Evolutionary conservation across 495 filamentous ascomycete species (phyloP), one percentile per base, ranked within the genome.

Genomic region (Aspergillus indologenus): DNA sequence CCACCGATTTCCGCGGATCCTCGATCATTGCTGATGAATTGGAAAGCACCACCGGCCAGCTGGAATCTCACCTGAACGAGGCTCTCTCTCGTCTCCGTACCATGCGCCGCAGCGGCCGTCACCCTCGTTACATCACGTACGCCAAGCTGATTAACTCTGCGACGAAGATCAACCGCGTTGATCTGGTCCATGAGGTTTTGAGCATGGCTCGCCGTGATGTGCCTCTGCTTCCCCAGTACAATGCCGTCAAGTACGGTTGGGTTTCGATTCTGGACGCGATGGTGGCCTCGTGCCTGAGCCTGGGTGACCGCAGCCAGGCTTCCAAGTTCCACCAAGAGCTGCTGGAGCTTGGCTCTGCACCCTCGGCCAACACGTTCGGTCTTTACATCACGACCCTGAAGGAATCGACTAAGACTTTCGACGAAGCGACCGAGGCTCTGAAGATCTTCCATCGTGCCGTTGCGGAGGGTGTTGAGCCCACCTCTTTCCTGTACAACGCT

Each of bases 381-480:
- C 83, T 98, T 5, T 98, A 98, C 79, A 98, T 98, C 75, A 97
- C 96, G 22, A 98, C 93, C 2, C 78, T 98, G 57, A 96, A 96
- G 75, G 92, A 96, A 65, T 94, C 92, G 0, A 90, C 91, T 65
- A 96, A 96, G 82, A 97, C 91, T 1, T 96, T 96, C 56, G 94
- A 98, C 67, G 94, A 98, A 71, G 94, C 94, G 43, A 89, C 91
- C 14, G 94, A 98, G 70, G 94, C 94, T 45, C 85, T 98, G 68
- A 93, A 93, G 77, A 96, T 98, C 72, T 98, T 98, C 81, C 89
- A 90, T 65, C 89, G 90, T 57, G 93, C 94, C 57, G 90, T 92
- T 72, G 76, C 86, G n/a, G 94, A 98, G 73, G 91, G 91, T 59
- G 94, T 98, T 22, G 88, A 95, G 73, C 94, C 94, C 19, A 92